Conservation (phyloP, 441 rosid genomes). For the Melastoma candidum region DNA sequence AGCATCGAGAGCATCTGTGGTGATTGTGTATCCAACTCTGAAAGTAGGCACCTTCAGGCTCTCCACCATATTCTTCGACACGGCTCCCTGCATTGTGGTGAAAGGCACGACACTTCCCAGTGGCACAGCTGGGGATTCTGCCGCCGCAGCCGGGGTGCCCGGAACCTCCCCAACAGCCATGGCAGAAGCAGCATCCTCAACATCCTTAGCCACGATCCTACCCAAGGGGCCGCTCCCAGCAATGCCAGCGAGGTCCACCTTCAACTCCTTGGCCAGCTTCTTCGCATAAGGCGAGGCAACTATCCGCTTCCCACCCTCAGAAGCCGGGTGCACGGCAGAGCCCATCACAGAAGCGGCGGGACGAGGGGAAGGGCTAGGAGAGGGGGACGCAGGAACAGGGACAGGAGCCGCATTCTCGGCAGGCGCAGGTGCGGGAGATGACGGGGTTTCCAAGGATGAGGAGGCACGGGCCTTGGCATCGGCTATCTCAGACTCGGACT, state of each 20-base stretch:
- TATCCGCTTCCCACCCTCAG: constrained; percentile 76
- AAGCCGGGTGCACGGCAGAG: constrained; percentile 47
- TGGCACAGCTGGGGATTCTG: constrained; percentile 6
- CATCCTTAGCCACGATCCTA: constrained; percentile 91
- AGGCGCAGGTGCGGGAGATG: background rate
- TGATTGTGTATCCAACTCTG: constrained; percentile 72
- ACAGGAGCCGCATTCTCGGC: background rate
- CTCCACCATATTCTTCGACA: constrained; percentile 74
- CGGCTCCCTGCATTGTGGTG: constrained; percentile 74
- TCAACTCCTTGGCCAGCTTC: constrained; percentile 77
- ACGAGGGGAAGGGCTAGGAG: too few relatives aligned
- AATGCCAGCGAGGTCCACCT: constrained; percentile 50
- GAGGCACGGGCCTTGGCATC: constrained; percentile 56
- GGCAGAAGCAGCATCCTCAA: constrained; percentile 17
- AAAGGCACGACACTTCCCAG: constrained; percentile 57
- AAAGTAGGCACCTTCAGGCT: constrained; percentile 74
- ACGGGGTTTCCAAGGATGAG: background rate
- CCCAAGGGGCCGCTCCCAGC: constrained; percentile 83
- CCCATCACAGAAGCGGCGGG: constrained; percentile 2
- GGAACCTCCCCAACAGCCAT: constrained; percentile 10
- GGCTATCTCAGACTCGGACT: constrained; percentile 56
- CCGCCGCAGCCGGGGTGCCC: constrained; percentile 11
- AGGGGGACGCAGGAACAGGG: background rate
- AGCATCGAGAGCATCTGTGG: constrained; percentile 69
- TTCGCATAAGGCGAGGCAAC: constrained; percentile 97